These are phyloP conservation scores for Nephelium lappaceum DNA, from an alignment of 345 rosid genomes.

Conservation along the genomic window DNA sequence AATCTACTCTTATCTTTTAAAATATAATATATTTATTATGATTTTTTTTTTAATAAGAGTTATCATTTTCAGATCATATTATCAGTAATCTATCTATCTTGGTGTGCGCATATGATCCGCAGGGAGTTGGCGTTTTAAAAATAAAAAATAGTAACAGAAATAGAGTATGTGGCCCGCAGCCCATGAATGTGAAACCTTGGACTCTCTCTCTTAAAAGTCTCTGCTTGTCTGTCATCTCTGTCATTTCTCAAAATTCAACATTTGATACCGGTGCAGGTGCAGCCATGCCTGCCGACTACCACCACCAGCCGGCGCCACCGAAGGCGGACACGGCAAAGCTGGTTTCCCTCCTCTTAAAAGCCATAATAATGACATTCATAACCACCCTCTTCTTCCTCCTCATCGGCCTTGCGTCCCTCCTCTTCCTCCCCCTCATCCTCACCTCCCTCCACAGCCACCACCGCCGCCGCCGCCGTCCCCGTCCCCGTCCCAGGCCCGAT, in stretches of 20 bases:
- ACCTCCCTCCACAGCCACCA: conserved; percentile 54
- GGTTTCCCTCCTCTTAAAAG: conserved; percentile 61
- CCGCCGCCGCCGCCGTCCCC: conserved; percentile 47
- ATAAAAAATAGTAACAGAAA: neutral
- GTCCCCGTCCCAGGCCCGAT: conserved; percentile 25
- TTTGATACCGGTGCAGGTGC: neutral
- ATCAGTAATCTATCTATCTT: too few relatives aligned
- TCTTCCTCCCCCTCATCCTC: conserved; percentile 54
- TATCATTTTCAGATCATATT: too few relatives aligned
- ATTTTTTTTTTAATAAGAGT: too few relatives aligned
- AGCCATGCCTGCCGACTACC: conserved; percentile 27
- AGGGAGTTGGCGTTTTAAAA: too few relatives aligned
- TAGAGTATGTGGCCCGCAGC: neutral
- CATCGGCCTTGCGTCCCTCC: conserved; percentile 42
- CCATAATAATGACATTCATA: conserved; percentile 67
- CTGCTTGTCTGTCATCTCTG: neutral
- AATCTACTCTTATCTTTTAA: too few relatives aligned
- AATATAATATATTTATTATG: too few relatives aligned
- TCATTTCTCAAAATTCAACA: neutral
- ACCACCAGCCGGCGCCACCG: conserved; percentile 32
- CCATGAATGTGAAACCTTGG: neutral
- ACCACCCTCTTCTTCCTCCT: conserved; percentile 61
- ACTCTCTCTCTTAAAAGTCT: neutral
- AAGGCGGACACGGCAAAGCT: conserved; percentile 47
- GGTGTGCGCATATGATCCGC: too few relatives aligned